These are phyloP conservation scores for Pythium phragmiticola DNA, from an alignment of 352 stramenopile species.

Conservation along the genomic window DNA sequence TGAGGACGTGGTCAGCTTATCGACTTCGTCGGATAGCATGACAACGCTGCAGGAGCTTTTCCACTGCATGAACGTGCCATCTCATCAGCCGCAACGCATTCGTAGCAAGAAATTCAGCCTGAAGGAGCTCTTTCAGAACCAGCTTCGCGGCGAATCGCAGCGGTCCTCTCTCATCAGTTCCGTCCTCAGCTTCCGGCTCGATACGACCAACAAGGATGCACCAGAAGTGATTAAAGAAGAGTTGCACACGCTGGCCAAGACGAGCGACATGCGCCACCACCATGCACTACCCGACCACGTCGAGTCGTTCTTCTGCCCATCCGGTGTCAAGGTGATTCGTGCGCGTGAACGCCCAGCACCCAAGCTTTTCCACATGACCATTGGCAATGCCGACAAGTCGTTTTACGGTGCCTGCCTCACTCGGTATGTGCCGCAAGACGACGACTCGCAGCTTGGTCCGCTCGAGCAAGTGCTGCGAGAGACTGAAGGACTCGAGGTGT, in stretches of 20 bases:
- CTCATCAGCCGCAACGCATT: conserved; percentile 72
- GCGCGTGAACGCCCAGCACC: conserved; percentile 55
- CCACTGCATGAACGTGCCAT: conserved; percentile 86
- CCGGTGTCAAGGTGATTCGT: conserved; percentile 55
- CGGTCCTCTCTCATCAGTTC: conserved; percentile 70
- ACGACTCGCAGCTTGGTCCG: conserved; percentile 62
- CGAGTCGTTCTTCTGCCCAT: conserved; percentile 77
- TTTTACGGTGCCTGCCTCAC: conserved; percentile 84
- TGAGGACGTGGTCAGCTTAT: conserved; percentile 28
- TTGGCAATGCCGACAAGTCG: conserved; percentile 75
- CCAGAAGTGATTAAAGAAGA: conserved; percentile 67
- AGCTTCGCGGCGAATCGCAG: conserved; percentile 57
- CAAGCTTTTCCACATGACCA: conserved; percentile 82
- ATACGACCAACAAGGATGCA: conserved; percentile 54
- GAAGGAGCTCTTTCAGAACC: conserved; percentile 59
- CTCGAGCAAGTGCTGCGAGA: conserved; percentile 80
- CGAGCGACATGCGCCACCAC: conserved; percentile 67
- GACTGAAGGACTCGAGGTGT: conserved; percentile 79
- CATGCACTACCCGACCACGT: conserved; percentile 82
- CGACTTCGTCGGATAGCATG: conserved; percentile 68
- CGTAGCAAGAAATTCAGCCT: conserved; percentile 72
- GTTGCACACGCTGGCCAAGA: conserved; percentile 67
- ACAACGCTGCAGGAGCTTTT: conserved; percentile 86
- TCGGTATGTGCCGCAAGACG: conserved; percentile 68
- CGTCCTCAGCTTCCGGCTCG: conserved; percentile 63